A percentile compares a stretch with the other conserved stretches of the same genome.
These are phyloP conservation scores for Paraurostyla sp. DNA, from an alignment of 73 alveolate species.

Conservation along the genomic window DNA sequence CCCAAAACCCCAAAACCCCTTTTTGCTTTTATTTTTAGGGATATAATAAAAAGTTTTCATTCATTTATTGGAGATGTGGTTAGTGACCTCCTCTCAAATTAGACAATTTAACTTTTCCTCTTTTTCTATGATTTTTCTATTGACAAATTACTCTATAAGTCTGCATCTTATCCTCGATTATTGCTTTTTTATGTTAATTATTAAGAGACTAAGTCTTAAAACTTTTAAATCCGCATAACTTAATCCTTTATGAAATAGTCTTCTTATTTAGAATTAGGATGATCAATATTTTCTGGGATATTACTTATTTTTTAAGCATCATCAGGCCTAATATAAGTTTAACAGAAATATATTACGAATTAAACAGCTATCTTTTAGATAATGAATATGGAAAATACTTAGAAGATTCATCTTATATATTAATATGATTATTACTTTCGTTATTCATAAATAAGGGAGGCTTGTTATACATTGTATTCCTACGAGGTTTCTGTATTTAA, in stretches of 20 bases:
- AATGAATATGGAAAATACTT: neutral
- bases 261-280: neutral
- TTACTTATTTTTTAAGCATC: no score
- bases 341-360: no score
- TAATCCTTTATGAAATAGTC: neutral
- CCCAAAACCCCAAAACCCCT: no score
- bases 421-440: neutral
- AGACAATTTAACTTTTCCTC: neutral
- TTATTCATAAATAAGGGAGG: neutral
- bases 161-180: neutral
- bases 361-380: no score
- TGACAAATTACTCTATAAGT: neutral
- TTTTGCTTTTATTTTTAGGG: no score
- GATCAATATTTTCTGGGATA: no score
- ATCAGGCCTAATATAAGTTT: no score
- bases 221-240: no score
- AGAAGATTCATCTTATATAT: neutral
- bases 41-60: neutral
- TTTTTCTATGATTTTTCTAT: neutral
- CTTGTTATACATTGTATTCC: constrained; percentile 1
- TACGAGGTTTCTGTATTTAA: neutral
- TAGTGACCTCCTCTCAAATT: neutral
- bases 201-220: neutral
- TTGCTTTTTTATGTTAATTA: neutral
- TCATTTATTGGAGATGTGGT: neutral